Base-by-base conservation (phyloP, 2,329 filamentous ascomycete genomes). In the Claviceps capensis region DNA sequence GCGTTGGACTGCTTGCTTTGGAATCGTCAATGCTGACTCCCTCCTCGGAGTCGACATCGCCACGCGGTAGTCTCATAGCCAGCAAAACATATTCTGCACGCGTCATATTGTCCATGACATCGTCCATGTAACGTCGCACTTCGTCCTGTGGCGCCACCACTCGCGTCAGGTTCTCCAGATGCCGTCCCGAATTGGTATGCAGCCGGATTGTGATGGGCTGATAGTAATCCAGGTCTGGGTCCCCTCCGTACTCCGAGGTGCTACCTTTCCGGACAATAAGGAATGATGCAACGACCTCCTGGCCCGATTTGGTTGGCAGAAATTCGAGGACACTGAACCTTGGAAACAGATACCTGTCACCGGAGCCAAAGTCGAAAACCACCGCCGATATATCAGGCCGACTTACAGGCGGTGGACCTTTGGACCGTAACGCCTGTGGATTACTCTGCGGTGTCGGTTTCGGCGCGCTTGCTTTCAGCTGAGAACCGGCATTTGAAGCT, bases 271-370 rank as follows among this genome's bases (percentile, higher is more conserved):
- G 81, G 5, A 87, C 84, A 54, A 90, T 81, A 11, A 93, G 71
- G 61, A 91, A 93, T 1, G 85, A 90, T 3, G 83, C 83, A 44
- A 88, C 76, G 2, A 86, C 76, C 53, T 82, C 75, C 49, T 79
- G 77, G 2, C 78, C 77, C 4, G 71, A 66, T 9, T 70, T 62
- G 2, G 65, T 61, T 7, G 67, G 65, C 1, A 82, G 69, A 61
- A 80, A 82, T 62, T 93, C 86, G 48, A 91, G 65, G 37, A 91
- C 83, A 65, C 83, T 86, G 62, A 86, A 84, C 58, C 83, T 86
- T 2, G 87, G 87, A 56, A 93, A 90, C 47, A 88, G 69, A 62
- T 86, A 90, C 26, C 86, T 78, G 63, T 91, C 86, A 46, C 85
- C 85, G 2, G 72, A 80, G 37, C 82, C 82, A 63, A 88, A 87